These are phyloP conservation scores for Lunularia cruciata DNA, from an alignment of 225 moss, liverwort and hornwort genomes.

Conservation along the genomic window DNA sequence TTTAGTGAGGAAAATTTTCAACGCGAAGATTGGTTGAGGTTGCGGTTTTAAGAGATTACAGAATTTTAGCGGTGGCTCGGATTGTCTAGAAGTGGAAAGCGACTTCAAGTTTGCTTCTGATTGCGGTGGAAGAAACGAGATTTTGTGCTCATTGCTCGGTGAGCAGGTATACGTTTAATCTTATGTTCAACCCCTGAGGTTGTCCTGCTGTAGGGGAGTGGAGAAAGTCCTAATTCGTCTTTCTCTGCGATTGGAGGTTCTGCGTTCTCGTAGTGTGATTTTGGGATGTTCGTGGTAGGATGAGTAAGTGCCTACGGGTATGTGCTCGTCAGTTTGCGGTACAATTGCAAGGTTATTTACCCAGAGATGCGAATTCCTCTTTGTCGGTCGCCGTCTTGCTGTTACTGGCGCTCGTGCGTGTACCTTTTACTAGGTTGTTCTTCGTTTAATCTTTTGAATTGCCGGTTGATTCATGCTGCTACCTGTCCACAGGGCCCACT, in stretches of 20 bases:
- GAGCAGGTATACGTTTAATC: slow-evolving; percentile 1
- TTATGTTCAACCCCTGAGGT: neutral
- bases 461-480: neutral
- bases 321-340: neutral
- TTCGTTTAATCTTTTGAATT: slow-evolving; percentile 9
- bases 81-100: slow-evolving; percentile 1
- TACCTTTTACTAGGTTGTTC: neutral
- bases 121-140: neutral
- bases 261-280: neutral
- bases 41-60: neutral
- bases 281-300: neutral
- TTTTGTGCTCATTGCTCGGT: slow-evolving; percentile 7
- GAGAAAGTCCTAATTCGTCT: neutral
- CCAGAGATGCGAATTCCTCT: slow-evolving; percentile 28
- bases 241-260: neutral
- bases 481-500: slow-evolving; percentile 15
- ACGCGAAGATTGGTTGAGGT: slow-evolving; percentile 19
- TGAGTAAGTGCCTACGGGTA: neutral
- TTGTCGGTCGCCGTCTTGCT: neutral
- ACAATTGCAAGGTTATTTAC: slow-evolving; percentile 26
- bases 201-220: neutral
- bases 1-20: slow-evolving; percentile 15
- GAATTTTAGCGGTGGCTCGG: slow-evolving; percentile 9
- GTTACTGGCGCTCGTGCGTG: neutral
- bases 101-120: neutral